A percentile compares a stretch with the other conserved stretches of the same genome.
phyloP scores from a whole-genome alignment of 2,329 filamentous ascomycete genomes.

The Macrophomina phaseolina region DNA sequence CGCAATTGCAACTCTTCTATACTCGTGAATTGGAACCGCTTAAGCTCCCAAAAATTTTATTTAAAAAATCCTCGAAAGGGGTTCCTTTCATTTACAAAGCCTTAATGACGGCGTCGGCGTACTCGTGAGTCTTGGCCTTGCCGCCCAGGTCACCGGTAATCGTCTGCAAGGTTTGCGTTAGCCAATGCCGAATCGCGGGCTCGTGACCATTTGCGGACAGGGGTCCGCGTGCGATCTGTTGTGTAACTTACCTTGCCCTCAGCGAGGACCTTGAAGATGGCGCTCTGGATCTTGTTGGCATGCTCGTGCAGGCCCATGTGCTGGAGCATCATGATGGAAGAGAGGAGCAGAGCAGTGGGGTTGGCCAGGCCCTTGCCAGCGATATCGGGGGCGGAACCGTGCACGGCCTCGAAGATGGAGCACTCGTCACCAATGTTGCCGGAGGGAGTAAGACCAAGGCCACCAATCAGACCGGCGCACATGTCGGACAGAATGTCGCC shows the following conservation, averaged over 20 bases:
- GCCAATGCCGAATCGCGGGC: slow-evolving; percentile 12
- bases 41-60: not conserved
- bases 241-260: slow-evolving; percentile 78
- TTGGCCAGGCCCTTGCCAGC: slow-evolving; percentile 95
- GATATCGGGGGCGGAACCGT: slow-evolving; percentile 96
- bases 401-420: slow-evolving; percentile 99
- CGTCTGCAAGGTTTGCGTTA: slow-evolving; percentile 49
- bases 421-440: slow-evolving; percentile 99
- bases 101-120: slow-evolving; percentile 87
- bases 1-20: slow-evolving; percentile 12
- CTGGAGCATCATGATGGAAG: slow-evolving; percentile 99
- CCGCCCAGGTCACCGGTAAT: slow-evolving; percentile 96
- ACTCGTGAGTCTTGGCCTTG: slow-evolving; percentile 95
- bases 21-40: not conserved
- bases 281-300: slow-evolving; percentile 87
- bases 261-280: slow-evolving; percentile 91
- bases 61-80: slow-evolving; percentile 1
- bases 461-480: slow-evolving; percentile 98
- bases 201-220: slow-evolving; percentile 31
- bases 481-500: slow-evolving; percentile 99
- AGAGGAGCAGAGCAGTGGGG: slow-evolving; percentile 93
- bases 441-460: slow-evolving; percentile 94
- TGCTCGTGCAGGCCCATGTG: slow-evolving; percentile 92
- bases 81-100: slow-evolving; percentile 47
- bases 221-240: not conserved